A percentile compares a stretch with the other conserved stretches of the same genome.
Evolutionary conservation across 495 filamentous ascomycete species (phyloP).

Genomic region (Aspergillus bridgeri): DNA sequence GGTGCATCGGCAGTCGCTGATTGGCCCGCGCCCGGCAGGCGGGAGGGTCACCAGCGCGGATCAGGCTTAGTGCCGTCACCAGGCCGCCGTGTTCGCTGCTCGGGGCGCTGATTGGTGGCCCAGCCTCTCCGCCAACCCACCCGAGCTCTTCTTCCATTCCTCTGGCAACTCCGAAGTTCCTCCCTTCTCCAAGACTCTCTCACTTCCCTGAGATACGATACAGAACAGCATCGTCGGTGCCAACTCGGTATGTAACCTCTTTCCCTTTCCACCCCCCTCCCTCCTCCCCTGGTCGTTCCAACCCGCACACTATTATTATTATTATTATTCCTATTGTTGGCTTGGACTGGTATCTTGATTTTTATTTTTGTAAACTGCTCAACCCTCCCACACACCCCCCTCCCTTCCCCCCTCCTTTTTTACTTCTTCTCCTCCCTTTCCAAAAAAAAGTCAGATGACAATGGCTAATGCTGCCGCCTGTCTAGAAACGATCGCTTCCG

Average conservation of each 20-base stretch:
- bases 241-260: slow-evolving; percentile 15
- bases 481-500: slow-evolving; percentile 14
- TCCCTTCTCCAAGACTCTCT: too few relatives aligned
- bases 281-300: background rate
- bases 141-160: background rate
- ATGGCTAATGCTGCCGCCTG: slow-evolving; percentile 22
- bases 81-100: background rate
- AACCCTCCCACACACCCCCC: slow-evolving; percentile 9
- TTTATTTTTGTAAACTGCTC: background rate
- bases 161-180: background rate
- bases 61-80: slow-evolving; percentile 17
- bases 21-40: slow-evolving; percentile 8
- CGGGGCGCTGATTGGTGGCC: slow-evolving; percentile 9
- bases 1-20: slow-evolving; percentile 1
- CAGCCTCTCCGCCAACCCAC: background rate
- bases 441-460: slow-evolving; percentile 22
- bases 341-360: too few relatives aligned
- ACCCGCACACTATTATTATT: background rate
- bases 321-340: too few relatives aligned
- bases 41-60: slow-evolving; percentile 12
- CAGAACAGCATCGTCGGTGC: background rate
- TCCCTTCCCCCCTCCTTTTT: background rate
- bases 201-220: too few relatives aligned
- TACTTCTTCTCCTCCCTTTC: background rate
- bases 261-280: background rate